Evolutionary conservation across 2,329 filamentous ascomycete genomes (phyloP), one percentile per base, ranked within the genome.

Genomic region (Fusarium virguliforme): DNA sequence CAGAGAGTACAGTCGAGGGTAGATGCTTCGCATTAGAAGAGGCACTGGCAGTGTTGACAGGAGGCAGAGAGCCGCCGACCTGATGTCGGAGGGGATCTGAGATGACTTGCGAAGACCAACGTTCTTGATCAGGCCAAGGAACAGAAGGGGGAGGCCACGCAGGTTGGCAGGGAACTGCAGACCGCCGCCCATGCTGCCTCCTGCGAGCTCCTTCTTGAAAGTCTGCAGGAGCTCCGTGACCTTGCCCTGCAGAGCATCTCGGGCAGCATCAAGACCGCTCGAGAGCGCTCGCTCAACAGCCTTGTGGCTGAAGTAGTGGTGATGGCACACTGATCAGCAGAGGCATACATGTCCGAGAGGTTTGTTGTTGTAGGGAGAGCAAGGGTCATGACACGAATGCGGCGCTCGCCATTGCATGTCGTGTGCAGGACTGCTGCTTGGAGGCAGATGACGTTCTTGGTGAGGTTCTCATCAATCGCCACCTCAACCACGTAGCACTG

Each of bases 401-500:
- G 90, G 76, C 96, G 90, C 85, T 99, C 96, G 57, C 96, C 96
- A 77, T 98, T 98, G 85, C 95, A 98, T 2, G 95, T 99, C 1
- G 96, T 99, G 81, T 99, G 96, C 34, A 99, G 88, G 9, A 99
- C 95, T 57, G 96, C 96, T 13, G 95, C 92, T 83, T 99, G 95
- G 84, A 98, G 86, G 81, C 94, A 98, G 50, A 97, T 92, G 70
- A 97, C 92, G 48, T 94, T 94, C 85, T 97, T 97, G 51, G 91
- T 93, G 67, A 99, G 86, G 37, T 90, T 96, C 84, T 99, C 96
- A 76, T 99, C 96, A 73, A 99, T 98, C 13, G 96, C 95, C 61
- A 99, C 97, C 82, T 99, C 96, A 22, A 99, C 95, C 46, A 98
- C 96, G 79, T 98, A 98, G 70, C 93, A 94, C 81, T 99, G 96